A percentile compares a stretch with the other conserved stretches of the same genome.
Conservation (phyloP, 805 yeast genomes). For the Wickerhamiella australiensis region DNA sequence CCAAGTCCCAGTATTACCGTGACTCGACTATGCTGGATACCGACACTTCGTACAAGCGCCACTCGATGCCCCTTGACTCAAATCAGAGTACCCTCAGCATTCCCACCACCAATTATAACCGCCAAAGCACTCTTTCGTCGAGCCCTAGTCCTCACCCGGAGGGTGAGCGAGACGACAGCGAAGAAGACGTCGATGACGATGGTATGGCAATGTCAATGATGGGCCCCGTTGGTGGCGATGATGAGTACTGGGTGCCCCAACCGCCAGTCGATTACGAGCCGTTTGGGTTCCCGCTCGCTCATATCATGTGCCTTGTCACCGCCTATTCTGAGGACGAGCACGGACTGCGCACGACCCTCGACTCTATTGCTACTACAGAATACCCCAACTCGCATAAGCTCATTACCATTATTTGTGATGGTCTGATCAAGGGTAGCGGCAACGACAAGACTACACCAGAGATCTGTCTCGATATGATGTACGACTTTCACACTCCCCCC, state of each 20-base stretch:
- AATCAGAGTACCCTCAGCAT: neutral
- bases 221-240: constrained; percentile 23
- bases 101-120: constrained; percentile 4
- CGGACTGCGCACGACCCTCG: constrained; percentile 77
- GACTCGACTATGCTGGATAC: constrained; percentile 1
- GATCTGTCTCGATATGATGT: constrained; percentile 76
- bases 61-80: neutral
- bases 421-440: constrained; percentile 88
- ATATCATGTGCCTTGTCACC: constrained; percentile 66
- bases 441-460: constrained; percentile 84
- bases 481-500: constrained; percentile 53
- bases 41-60: constrained; percentile 24
- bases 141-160: constrained; percentile 7
- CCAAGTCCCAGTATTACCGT: constrained; percentile 15
- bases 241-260: constrained; percentile 71
- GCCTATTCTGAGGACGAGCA: constrained; percentile 89
- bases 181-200: constrained; percentile 11
- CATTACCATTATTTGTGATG: constrained; percentile 80
- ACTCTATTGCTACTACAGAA: constrained; percentile 88
- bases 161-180: no score
- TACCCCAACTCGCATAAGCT: constrained; percentile 92
- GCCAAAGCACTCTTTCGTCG: constrained; percentile 10
- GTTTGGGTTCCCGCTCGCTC: constrained; percentile 65
- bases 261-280: constrained; percentile 88
- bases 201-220: constrained; percentile 9